phyloP scores from a whole-genome alignment of 805 yeast species.

The Priceomyces castillae region DNA sequence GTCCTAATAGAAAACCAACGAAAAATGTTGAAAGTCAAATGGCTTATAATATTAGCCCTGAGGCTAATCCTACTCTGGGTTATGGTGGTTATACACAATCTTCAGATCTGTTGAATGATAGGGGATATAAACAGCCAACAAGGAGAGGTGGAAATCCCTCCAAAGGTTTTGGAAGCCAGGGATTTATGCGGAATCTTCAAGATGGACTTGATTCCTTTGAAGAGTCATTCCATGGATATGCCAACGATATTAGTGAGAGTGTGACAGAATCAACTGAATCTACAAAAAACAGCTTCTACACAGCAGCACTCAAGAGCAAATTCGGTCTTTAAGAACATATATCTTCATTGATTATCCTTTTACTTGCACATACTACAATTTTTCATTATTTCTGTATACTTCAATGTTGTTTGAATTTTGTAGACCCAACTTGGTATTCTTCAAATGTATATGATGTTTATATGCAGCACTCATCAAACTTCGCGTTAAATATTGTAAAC shows the following conservation, averaged over 20 bases:
- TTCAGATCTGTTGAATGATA: conserved; percentile 9
- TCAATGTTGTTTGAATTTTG: no score
- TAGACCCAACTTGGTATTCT: no score
- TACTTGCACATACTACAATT: no score
- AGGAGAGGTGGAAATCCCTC: conserved; percentile 32
- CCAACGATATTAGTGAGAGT: conserved; percentile 50
- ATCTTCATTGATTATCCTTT: no score
- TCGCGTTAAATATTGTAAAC: background rate
- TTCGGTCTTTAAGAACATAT: conserved; percentile 43
- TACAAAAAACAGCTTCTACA: conserved; percentile 49
- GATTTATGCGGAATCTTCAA: conserved; percentile 46
- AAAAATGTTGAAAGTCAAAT: conserved; percentile 59
- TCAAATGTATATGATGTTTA: no score
- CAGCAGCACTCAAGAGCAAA: conserved; percentile 51
- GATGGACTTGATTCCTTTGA: conserved; percentile 53
- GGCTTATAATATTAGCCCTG: conserved; percentile 46
- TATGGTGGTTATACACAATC: conserved; percentile 24
- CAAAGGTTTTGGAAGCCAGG: conserved; percentile 43
- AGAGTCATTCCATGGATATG: conserved; percentile 55
- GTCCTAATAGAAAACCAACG: conserved; percentile 64
- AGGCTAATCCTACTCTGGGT: conserved; percentile 35
- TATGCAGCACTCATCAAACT: background rate
- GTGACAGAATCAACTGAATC: conserved; percentile 51
- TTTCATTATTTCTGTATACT: no score
- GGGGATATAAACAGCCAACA: conserved; percentile 48